Conservation (phyloP, 768 basidiomycete genomes). For the Russula sp. region DNA sequence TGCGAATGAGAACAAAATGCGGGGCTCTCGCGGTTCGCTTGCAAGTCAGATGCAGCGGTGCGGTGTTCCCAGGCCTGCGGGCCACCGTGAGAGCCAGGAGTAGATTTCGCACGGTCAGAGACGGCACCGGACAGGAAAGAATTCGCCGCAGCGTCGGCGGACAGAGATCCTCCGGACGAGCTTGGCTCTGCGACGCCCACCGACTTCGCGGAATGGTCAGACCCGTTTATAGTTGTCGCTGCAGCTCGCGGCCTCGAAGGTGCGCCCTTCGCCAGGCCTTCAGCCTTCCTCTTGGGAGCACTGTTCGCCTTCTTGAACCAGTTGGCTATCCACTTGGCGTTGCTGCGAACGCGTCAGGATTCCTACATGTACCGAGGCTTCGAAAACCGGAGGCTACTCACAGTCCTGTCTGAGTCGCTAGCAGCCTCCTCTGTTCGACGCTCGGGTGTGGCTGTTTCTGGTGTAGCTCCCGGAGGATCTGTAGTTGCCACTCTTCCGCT, state of each 20-base stretch:
- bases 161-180: background rate
- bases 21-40: background rate
- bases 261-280: background rate
- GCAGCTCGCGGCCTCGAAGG: background rate
- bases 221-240: background rate
- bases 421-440: conserved; percentile 11
- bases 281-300: background rate
- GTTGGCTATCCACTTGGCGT: conserved; percentile 20
- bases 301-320: conserved; percentile 18
- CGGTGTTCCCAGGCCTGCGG: background rate
- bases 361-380: background rate
- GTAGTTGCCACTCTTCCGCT: conserved; percentile 21
- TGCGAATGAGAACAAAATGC: background rate
- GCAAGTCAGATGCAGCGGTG: background rate
- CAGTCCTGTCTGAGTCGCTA: conserved; percentile 20
- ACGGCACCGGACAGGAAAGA: background rate
- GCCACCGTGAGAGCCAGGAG: background rate
- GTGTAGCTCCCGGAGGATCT: conserved; percentile 13
- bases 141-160: background rate
- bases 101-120: background rate
- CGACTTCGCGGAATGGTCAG: background rate
- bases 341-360: conserved; percentile 1
- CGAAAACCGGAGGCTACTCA: conserved; percentile 4
- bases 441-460: conserved; percentile 10
- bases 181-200: background rate